Evolutionary conservation across 2,329 filamentous ascomycete species (phyloP), one percentile per base, ranked within the genome.

Genomic region (Arachnomyces sp.): DNA sequence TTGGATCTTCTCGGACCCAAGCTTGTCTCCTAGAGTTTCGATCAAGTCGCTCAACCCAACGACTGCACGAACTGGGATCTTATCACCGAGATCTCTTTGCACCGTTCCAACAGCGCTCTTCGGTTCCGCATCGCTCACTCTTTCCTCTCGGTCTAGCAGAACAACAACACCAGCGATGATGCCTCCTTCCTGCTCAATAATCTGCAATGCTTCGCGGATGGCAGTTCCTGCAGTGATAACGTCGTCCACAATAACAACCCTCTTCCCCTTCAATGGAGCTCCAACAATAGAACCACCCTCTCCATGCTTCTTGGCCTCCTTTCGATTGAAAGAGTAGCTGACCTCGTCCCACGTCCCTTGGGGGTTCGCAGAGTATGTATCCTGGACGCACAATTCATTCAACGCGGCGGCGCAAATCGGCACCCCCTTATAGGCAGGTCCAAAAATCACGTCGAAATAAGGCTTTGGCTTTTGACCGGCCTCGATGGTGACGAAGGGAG

Each of bases 211-310:
- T 63, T 96, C 89, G 43, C 88, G 76, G 68, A 95, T 89, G 31
- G 92, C 92, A 1, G 89, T 96, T 18, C 92, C 92, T 1, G 88
- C 90, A 1, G 89, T 95, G 56, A 96, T 90, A 42, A 98, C 90
- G 66, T 96, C 92, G 70, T 98, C 92, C 31, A 98, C 82, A 52
- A 98, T 84, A 28, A 98, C 73, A 12, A 95, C 79, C 45, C 76
- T 78, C 74, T 92, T 89, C 39, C 85, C 89, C 66, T 84, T 83
- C 55, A 96, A 70, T 5, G 82, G 75, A 20, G 87, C 84, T 8
- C 92, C 92, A 11, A 96, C 89, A 55, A 96, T 94, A 60, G 78
- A 84, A 33, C 92, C 90, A 28, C 90, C 90, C 66, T 98, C 92
- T 33, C 92, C 90, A 62, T 96, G 90, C 57, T 87, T 84, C 72